Evolutionary conservation across 2,329 filamentous ascomycete species (phyloP).

Genomic region (Pseudogymnoascus sp.): DNA sequence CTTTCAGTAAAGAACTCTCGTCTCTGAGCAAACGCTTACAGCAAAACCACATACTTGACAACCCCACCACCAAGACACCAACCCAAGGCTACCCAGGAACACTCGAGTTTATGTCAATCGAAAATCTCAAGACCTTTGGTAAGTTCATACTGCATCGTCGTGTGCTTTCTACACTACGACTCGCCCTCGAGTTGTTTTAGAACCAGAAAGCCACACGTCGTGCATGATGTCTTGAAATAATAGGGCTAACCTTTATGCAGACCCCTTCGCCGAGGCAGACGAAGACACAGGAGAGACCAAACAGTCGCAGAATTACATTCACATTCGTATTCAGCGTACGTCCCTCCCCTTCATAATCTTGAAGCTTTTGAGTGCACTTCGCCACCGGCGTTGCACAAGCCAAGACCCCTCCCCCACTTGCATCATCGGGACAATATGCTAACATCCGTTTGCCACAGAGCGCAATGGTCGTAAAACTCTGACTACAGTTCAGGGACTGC

Average conservation of each 20-base stretch:
- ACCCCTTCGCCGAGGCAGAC: constrained; percentile 99
- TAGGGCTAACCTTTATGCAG: constrained; percentile 40
- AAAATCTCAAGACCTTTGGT: constrained; percentile 97
- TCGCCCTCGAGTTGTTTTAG: not conserved
- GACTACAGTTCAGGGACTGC: constrained; percentile 98
- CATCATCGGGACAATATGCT: constrained; percentile 17
- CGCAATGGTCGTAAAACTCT: constrained; percentile 99
- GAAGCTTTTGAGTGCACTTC: not conserved
- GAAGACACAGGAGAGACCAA: constrained; percentile 95
- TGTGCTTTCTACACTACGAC: not conserved
- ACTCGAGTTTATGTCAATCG: constrained; percentile 96
- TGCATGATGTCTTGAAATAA: constrained; percentile 10
- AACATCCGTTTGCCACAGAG: constrained; percentile 47
- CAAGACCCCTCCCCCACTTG: not conserved
- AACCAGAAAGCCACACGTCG: constrained; percentile 13
- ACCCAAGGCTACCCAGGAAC: constrained; percentile 43
- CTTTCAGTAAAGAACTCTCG: not conserved
- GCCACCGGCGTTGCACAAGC: not conserved
- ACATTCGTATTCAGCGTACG: constrained; percentile 99
- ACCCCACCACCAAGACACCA: constrained; percentile 16
- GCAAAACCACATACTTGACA: constrained; percentile 12
- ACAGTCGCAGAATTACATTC: constrained; percentile 95
- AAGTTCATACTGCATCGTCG: constrained; percentile 30
- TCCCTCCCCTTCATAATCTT: constrained; percentile 23
- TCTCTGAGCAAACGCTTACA: not conserved